Percentiles rank a stretch among this genome's conserved stretches.
These are phyloP conservation scores for Phytophthora tubulina DNA, from an alignment of 352 stramenopile genomes.

Conservation along the genomic window DNA sequence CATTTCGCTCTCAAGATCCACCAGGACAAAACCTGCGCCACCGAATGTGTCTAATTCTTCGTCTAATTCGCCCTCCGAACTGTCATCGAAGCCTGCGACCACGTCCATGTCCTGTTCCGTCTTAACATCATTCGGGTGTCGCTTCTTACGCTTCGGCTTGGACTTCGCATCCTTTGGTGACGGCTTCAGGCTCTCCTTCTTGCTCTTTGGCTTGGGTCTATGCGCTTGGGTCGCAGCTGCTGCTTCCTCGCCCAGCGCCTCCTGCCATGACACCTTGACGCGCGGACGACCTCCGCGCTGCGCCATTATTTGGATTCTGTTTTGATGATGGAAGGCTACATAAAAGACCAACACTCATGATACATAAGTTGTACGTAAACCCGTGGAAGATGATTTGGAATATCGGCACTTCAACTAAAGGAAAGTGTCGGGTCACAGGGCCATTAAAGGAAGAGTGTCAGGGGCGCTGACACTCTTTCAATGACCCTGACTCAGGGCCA, in stretches of 20 bases:
- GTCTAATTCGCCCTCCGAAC: constrained; percentile 35
- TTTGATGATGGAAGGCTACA: neutral
- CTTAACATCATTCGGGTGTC: constrained; percentile 39
- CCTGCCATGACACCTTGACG: constrained; percentile 47
- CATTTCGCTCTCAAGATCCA: constrained; percentile 53
- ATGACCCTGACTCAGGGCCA: too few relatives aligned
- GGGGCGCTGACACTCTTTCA: too few relatives aligned
- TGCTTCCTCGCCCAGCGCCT: constrained; percentile 38
- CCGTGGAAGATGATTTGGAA: neutral
- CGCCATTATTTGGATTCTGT: constrained; percentile 23
- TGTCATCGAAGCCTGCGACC: constrained; percentile 43
- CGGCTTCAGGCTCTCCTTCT: constrained; percentile 30
- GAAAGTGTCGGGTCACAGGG: too few relatives aligned
- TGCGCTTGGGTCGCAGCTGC: constrained; percentile 6
- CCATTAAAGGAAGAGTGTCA: too few relatives aligned
- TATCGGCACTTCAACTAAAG: neutral
- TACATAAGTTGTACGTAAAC: neutral
- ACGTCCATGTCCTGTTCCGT: constrained; percentile 47
- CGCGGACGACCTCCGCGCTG: constrained; percentile 12
- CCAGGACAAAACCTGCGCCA: constrained; percentile 48
- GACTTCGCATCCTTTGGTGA: constrained; percentile 22
- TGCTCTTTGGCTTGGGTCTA: constrained; percentile 23
- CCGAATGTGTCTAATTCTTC: constrained; percentile 37
- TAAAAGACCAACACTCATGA: constrained; percentile 20
- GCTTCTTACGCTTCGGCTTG: constrained; percentile 37